These are phyloP conservation scores for Aurantiochytrium sp. DNA, from an alignment of 108 stramenopile genomes.

Conservation along the genomic window DNA sequence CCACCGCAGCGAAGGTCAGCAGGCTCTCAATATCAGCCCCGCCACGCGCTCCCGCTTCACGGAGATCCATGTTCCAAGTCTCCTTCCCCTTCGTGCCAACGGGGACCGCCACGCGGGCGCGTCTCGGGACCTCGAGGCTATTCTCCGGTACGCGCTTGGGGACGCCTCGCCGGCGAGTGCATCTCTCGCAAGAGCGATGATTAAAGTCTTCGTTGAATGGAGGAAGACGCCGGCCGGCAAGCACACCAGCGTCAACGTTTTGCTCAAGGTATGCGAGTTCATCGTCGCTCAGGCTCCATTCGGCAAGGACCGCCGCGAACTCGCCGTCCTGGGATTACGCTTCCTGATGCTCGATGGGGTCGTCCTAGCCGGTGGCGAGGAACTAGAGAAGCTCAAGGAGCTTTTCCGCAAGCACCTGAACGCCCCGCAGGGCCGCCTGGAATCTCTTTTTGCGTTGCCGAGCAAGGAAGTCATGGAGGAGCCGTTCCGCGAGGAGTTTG, in stretches of 20 bases:
- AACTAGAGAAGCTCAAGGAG: background rate
- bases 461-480: too few species aligned
- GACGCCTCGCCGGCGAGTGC: background rate
- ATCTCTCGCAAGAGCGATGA: background rate
- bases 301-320: background rate
- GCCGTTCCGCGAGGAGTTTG: too few species aligned
- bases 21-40: background rate
- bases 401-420: too few species aligned
- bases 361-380: background rate
- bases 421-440: too few species aligned
- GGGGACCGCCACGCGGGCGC: background rate
- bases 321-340: background rate
- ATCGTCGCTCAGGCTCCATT: background rate
- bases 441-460: too few species aligned
- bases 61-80: background rate
- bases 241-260: background rate
- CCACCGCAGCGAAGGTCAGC: background rate
- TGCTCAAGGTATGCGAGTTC: background rate
- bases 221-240: background rate
- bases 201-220: background rate
- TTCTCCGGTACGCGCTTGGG: background rate
- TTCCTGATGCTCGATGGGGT: background rate
- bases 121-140: background rate
- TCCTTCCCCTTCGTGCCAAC: background rate
- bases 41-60: conserved; percentile 24